Conservation (phyloP, 1,139 yeast genomes). For the Pichia sp. region DNA sequence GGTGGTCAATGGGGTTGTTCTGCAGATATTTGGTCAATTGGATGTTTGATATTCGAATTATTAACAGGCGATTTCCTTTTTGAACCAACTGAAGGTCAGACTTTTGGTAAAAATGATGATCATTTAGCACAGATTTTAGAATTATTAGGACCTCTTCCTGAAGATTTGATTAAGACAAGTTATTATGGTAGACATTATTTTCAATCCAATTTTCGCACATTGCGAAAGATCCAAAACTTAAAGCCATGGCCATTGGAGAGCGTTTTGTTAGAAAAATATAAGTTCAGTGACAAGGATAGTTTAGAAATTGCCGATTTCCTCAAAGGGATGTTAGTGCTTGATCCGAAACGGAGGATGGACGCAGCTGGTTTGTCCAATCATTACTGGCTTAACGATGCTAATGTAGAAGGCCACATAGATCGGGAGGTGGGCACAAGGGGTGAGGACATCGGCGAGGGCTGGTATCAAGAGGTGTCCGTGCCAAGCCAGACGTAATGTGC, state of each 20-base stretch:
- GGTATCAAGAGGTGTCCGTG: slow-evolving; percentile 42
- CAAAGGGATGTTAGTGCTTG: slow-evolving; percentile 63
- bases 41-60: slow-evolving; percentile 74
- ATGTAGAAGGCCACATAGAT: slow-evolving; percentile 54
- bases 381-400: slow-evolving; percentile 65
- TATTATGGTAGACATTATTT: slow-evolving; percentile 48
- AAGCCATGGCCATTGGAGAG: slow-evolving; percentile 64
- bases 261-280: slow-evolving; percentile 69
- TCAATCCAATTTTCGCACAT: slow-evolving; percentile 42
- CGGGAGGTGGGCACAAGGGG: slow-evolving; percentile 60
- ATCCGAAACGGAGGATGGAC: slow-evolving; percentile 68
- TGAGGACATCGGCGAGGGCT: slow-evolving; percentile 65
- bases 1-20: slow-evolving; percentile 79
- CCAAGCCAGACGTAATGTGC: too few relatives aligned
- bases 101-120: slow-evolving; percentile 74
- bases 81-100: slow-evolving; percentile 66
- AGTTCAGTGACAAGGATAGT: slow-evolving; percentile 50
- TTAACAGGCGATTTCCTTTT: slow-evolving; percentile 81
- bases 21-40: slow-evolving; percentile 79
- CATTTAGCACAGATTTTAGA: slow-evolving; percentile 83
- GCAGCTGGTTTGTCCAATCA: slow-evolving; percentile 79
- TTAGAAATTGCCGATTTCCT: slow-evolving; percentile 56
- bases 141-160: slow-evolving; percentile 58
- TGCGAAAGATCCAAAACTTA: slow-evolving; percentile 54
- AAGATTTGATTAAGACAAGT: slow-evolving; percentile 46